These are phyloP conservation scores for Phytophthora pistaciae DNA, from an alignment of 352 stramenopile species.

Conservation along the genomic window DNA sequence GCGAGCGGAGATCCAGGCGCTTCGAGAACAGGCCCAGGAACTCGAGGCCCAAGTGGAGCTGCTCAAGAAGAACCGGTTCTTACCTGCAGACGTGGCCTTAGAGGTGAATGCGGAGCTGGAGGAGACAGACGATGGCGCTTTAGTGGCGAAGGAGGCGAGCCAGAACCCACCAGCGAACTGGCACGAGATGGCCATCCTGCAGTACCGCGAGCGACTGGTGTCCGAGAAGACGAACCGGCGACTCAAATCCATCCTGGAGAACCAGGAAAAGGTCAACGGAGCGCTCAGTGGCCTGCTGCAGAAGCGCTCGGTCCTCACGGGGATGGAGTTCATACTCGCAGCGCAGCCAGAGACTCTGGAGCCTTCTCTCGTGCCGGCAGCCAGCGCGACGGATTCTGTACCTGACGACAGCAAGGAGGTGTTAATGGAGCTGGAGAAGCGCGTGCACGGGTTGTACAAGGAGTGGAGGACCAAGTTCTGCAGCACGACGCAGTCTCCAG, in stretches of 20 bases:
- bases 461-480: background rate
- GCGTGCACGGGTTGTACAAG: slow-evolving; percentile 20
- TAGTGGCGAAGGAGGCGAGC: background rate
- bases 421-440: slow-evolving; percentile 19
- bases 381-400: background rate
- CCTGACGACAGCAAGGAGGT: background rate
- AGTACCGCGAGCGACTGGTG: slow-evolving; percentile 33
- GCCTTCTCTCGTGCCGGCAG: background rate
- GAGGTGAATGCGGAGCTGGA: slow-evolving; percentile 9
- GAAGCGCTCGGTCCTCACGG: slow-evolving; percentile 33
- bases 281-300: slow-evolving; percentile 18
- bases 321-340: slow-evolving; percentile 29
- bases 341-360: background rate
- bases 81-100: slow-evolving; percentile 9
- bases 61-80: slow-evolving; percentile 34
- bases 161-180: slow-evolving; percentile 14
- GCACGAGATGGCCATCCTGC: slow-evolving; percentile 25
- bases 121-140: background rate
- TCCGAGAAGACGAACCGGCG: slow-evolving; percentile 41
- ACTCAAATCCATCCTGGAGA: slow-evolving; percentile 32
- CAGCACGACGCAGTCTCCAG: background rate
- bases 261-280: slow-evolving; percentile 34
- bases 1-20: slow-evolving; percentile 31
- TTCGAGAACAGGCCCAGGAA: slow-evolving; percentile 31
- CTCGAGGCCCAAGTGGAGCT: slow-evolving; percentile 32